Conservation (phyloP, 495 filamentous ascomycete genomes). For the Aspergillus sclerotioniger region DNA sequence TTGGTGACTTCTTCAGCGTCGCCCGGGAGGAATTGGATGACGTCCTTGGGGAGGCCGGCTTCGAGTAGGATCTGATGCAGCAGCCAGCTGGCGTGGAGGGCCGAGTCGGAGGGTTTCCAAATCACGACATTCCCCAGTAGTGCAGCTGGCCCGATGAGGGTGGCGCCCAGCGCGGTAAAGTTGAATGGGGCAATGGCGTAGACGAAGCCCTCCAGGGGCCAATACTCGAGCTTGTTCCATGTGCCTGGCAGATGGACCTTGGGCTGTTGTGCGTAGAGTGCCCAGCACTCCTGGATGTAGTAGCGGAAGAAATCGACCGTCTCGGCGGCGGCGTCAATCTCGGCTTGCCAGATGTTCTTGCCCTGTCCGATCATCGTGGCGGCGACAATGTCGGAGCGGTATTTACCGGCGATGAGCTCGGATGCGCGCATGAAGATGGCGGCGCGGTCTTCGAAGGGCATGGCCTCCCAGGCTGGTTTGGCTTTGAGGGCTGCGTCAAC, state of each 20-base stretch:
- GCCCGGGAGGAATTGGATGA: slow-evolving; percentile 80
- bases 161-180: slow-evolving; percentile 84
- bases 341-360: slow-evolving; percentile 97
- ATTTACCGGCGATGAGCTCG: slow-evolving; percentile 81
- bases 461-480: slow-evolving; percentile 74
- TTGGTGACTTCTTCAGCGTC: slow-evolving; percentile 72
- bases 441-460: slow-evolving; percentile 83
- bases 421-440: slow-evolving; percentile 89
- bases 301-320: slow-evolving; percentile 81
- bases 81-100: slow-evolving; percentile 72
- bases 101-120: slow-evolving; percentile 80
- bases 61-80: slow-evolving; percentile 78
- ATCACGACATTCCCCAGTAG: slow-evolving; percentile 77
- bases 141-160: slow-evolving; percentile 69
- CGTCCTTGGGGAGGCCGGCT: slow-evolving; percentile 72
- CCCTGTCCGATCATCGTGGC: slow-evolving; percentile 92
- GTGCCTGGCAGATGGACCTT: slow-evolving; percentile 47
- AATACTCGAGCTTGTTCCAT: slow-evolving; percentile 77
- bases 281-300: slow-evolving; percentile 72
- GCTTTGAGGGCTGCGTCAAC: slow-evolving; percentile 79
- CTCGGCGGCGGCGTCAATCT: slow-evolving; percentile 91
- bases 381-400: slow-evolving; percentile 87
- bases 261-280: slow-evolving; percentile 72
- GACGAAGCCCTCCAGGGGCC: slow-evolving; percentile 81
- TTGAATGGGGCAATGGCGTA: slow-evolving; percentile 83